Percentiles rank a stretch among this genome's conserved stretches.
Evolutionary conservation across 345 rosid species (phyloP).

Genomic region (Brassica juncea): DNA sequence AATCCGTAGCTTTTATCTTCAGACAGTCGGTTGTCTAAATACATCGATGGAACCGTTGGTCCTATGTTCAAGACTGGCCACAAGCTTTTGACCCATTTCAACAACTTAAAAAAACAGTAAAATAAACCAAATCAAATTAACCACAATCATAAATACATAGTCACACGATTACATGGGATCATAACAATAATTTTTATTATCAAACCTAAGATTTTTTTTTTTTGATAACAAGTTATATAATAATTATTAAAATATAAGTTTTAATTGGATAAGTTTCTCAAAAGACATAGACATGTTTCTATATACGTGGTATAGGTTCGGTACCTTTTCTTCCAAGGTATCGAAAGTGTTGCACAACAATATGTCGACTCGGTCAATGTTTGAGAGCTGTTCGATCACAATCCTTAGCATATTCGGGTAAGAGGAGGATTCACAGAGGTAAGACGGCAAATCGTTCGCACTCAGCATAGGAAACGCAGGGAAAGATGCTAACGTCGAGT

Average conservation of each 20-base stretch:
- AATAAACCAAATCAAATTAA: neutral
- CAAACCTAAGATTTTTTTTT: no score
- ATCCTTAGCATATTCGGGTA: conserved; percentile 23
- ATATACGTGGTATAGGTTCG: neutral
- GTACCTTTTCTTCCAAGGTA: conserved; percentile 51
- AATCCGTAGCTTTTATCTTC: conserved; percentile 53
- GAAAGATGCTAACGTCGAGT: conserved; percentile 33
- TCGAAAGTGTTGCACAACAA: conserved; percentile 49
- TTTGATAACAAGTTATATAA: no score
- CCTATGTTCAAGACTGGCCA: conserved; percentile 50
- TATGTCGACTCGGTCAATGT: conserved; percentile 37
- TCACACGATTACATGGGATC: no score
- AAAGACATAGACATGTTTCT: neutral
- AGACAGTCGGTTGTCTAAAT: conserved; percentile 45
- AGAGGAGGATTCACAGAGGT: conserved; percentile 30
- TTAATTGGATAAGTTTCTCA: no score
- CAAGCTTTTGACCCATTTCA: conserved; percentile 45
- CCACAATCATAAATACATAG: neutral
- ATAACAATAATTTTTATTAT: no score
- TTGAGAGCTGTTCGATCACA: conserved; percentile 38
- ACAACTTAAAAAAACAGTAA: conserved; percentile 25
- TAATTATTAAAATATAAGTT: no score
- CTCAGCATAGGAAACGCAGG: conserved; percentile 44
- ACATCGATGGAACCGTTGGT: conserved; percentile 57
- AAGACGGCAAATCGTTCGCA: conserved; percentile 48